phyloP scores from a whole-genome alignment of 2,329 filamentous ascomycete genomes.

The Aspergillus quadrilineatus region DNA sequence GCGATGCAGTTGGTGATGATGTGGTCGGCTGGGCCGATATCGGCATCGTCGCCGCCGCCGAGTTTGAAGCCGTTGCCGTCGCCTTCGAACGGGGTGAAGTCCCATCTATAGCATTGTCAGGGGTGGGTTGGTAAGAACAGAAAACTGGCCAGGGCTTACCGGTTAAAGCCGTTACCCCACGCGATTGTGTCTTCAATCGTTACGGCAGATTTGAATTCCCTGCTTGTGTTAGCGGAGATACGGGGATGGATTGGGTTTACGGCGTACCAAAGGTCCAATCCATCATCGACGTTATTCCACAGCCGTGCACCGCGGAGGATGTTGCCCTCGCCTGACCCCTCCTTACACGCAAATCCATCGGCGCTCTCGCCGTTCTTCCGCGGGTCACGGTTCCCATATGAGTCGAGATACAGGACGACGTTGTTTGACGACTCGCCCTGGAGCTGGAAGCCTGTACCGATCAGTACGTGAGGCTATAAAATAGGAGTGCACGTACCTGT shows the following conservation, averaged over 20 bases:
- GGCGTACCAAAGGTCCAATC: slow-evolving; percentile 19
- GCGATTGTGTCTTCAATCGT: slow-evolving; percentile 21
- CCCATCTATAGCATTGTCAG: slow-evolving; percentile 13
- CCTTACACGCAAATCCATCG: slow-evolving; percentile 22
- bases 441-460: slow-evolving; percentile 15
- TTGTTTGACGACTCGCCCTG: slow-evolving; percentile 18
- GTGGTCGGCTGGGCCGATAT: slow-evolving; percentile 19
- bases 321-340: slow-evolving; percentile 18
- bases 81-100: slow-evolving; percentile 20
- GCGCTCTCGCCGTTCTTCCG: slow-evolving; percentile 22
- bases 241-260: not conserved
- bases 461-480: not conserved
- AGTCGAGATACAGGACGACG: slow-evolving; percentile 19
- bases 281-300: slow-evolving; percentile 22
- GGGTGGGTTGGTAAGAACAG: too few species aligned
- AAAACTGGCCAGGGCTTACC: slow-evolving; percentile 1
- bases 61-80: slow-evolving; percentile 24
- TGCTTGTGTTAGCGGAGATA: not conserved
- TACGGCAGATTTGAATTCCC: slow-evolving; percentile 22
- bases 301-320: slow-evolving; percentile 17
- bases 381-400: slow-evolving; percentile 19
- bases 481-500: slow-evolving; percentile 7
- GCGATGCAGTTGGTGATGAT: slow-evolving; percentile 18
- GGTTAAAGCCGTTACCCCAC: slow-evolving; percentile 19
- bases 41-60: slow-evolving; percentile 18